Base-by-base conservation (phyloP, 1,284 basidiomycete species). In the Stygiomarasmius scandens region DNA sequence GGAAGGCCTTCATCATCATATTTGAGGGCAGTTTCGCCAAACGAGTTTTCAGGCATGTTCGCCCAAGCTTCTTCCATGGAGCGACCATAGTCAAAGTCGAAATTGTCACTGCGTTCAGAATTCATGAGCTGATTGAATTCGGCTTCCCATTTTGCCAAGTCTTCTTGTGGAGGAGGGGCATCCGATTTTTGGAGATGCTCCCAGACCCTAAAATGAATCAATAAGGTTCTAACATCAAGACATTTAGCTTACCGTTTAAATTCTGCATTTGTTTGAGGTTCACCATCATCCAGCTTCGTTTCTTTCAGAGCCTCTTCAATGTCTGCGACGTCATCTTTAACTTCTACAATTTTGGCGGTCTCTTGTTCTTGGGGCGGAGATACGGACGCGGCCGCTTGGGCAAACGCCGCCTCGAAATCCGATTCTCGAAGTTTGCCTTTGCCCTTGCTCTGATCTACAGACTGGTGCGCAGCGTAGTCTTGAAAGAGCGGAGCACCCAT, bases 91-190 rank as follows among this genome's bases (percentile, higher is more conserved):
- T 89, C 85, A 52, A 74, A 71, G 24, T 86, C 84, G 1, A 82
- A 69, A 43, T 89, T 87, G 22, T 89, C 86, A 4, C 16, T 16
- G 34, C 86, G 80, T 58, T 86, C 78, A 3, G 80, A 69, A 32
- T 78, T 78, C 85, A 92, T 90, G 41, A 92, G 74, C 64, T 93
- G 88, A 58, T 90, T 91, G 66, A 95, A 93, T 70, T 96, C 89
- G 8, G 87, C 85, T 69, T 96, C 95, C 94, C 94, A 96, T 69
- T 89, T 89, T 3, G 88, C 85, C 49, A 93, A 71, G 62, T 93
- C 86, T 67, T 86, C 86, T 29, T 77, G 73, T 46, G 77, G 81
- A 1, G 84, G 82, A 1, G 83, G 81, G 23, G 80, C 59, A 38
- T 82, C 80, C 0, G 86, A 85, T 53, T 80, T 77, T 66, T 83